Conservation (phyloP, 257 asterid species). For the Handroanthus guayacan region DNA sequence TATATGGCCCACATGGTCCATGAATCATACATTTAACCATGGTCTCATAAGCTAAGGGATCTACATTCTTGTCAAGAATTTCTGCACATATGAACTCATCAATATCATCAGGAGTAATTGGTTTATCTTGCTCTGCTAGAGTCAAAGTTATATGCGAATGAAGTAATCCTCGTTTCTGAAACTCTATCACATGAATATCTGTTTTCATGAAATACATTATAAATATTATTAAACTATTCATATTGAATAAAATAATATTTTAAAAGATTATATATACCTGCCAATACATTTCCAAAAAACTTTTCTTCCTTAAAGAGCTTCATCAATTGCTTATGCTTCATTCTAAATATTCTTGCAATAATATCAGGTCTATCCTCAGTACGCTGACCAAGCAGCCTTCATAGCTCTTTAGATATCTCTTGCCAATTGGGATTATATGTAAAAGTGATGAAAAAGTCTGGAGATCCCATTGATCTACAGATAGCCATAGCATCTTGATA, state of each 20-base stretch:
- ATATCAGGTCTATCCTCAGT: neutral
- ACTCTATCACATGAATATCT: constrained; percentile 27
- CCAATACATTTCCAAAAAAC: neutral
- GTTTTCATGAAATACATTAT: neutral
- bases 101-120: neutral
- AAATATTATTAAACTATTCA: neutral
- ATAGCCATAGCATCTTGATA: neutral
- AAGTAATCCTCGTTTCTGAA: constrained; percentile 15
- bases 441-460: neutral
- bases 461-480: neutral
- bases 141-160: constrained; percentile 19
- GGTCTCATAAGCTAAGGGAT: constrained; percentile 5
- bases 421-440: neutral
- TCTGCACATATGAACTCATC: constrained; percentile 21
- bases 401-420: neutral
- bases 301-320: neutral
- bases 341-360: neutral
- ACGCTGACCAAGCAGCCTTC: neutral
- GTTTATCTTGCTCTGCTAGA: neutral
- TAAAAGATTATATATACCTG: neutral
- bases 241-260: neutral
- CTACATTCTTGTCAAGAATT: neutral
- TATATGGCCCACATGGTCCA: constrained; percentile 17
- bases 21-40: neutral
- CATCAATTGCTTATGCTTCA: neutral